Base-by-base conservation (phyloP, 768 basidiomycete genomes). In the Hydnomerulius pinastri region DNA sequence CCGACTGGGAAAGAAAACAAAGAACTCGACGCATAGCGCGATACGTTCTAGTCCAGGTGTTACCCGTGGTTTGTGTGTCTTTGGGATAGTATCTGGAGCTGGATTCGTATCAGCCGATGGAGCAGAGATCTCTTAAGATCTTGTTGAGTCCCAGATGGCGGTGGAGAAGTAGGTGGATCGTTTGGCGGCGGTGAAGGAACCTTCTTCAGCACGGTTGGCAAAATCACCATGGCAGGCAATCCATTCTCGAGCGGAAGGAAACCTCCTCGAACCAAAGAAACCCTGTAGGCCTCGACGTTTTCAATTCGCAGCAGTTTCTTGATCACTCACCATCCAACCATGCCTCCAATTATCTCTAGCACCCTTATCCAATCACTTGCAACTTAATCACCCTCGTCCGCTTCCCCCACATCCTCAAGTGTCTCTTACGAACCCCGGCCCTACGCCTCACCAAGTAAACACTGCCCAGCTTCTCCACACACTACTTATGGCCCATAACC, bases 371-470 rank as follows among this genome's bases (percentile, higher is more conserved):
- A 79, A 53, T 66, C 71, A 4, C 58, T 86, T 32, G 73, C 83
- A 35, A 51, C 65, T 4, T 71, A 79, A 50, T 71, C 72, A 2
- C 79, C 81, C 15, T 64, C 76, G 18, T 77, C 77, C 4, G 64
- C 70, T 10, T 84, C 85, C 4, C 83, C 85, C 3, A 73, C 77
- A 7, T 67, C 76, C 0, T 79, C 82, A 13, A 75, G 72, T 69
- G 29, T 51, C 68, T 9, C 48, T 72, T 9, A 55, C 62, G 4
- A 65, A 73, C 9, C 60, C 67, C 11, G 61, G 65, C 4, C 80
- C 81, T 2, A 81, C 81, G 10, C 69, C 77, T 12, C 86, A 87
- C 58, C 85, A 87, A n/a, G n/a, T n/a, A n/a, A n/a, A n/a, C n/a
- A n/a, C n/a, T n/a, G n/a, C n/a, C n/a, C n/a, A n/a, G n/a, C 51